These are phyloP conservation scores for Przewalskia tangutica DNA, from an alignment of 257 asterid species.

Conservation along the genomic window DNA sequence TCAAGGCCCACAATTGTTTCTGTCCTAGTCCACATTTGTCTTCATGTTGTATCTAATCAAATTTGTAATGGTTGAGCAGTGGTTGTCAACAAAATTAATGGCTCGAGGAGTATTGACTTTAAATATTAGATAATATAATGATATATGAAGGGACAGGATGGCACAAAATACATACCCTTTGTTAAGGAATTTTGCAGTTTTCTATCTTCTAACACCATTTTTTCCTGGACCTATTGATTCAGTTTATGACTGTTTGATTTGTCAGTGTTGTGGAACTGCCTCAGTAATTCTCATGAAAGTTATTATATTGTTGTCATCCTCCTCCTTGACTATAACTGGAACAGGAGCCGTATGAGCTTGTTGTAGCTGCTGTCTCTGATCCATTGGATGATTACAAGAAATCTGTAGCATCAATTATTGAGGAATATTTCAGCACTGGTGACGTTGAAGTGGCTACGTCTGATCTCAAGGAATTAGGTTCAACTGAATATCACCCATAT, in stretches of 20 bases:
- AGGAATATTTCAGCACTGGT: slow-evolving; percentile 85
- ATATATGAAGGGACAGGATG: not conserved
- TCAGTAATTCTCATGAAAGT: not conserved
- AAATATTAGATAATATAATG: not conserved
- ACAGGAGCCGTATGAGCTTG: slow-evolving; percentile 94
- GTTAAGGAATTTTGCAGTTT: not conserved
- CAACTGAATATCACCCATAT: slow-evolving; percentile 82
- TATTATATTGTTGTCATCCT: not conserved
- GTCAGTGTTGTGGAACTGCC: not conserved
- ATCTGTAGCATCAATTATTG: slow-evolving; percentile 72
- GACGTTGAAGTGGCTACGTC: slow-evolving; percentile 81
- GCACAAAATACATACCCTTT: not conserved
- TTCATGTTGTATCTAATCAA: not conserved
- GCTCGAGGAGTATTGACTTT: not conserved
- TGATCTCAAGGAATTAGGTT: slow-evolving; percentile 82
- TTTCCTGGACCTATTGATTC: not conserved
- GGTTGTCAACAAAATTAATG: not conserved
- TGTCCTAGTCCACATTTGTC: not conserved
- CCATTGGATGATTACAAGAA: slow-evolving; percentile 73
- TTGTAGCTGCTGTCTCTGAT: slow-evolving; percentile 54
- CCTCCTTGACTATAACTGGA: not conserved
- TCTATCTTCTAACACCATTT: not conserved
- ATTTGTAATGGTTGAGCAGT: not conserved
- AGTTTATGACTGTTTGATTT: not conserved
- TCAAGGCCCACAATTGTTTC: not conserved